Evolutionary conservation across 805 yeast genomes (phyloP), one percentile per base, ranked within the genome.

Genomic region (Candida multigemmis): DNA sequence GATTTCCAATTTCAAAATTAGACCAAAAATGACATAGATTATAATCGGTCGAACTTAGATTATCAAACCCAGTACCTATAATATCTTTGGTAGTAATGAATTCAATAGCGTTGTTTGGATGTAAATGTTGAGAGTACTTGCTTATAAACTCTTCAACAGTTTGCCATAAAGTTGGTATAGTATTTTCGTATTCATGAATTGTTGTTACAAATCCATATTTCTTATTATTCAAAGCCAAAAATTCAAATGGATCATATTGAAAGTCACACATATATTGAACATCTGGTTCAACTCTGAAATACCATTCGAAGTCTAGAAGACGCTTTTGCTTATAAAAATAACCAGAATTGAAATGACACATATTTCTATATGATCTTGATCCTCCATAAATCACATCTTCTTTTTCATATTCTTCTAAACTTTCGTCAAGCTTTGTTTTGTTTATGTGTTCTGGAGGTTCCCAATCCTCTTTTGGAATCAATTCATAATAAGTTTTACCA

Each of bases 291-390:
- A 74, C 75, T 38, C 81, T 47, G 62, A 75, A 73, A 32, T 69
- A 68, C 58, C 74, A 74, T 24, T 65, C 72, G 42, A 68, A 72
- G 16, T 61, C 41, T 14, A 50, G 29, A 28, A 74, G 38, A 22
- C 58, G 55, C 16, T 61, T 58, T 34, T 72, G 59, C 24, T 59
- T 58, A 46, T 62, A 73, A 41, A 71, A 74, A 33, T 55, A 57
- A 1, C 91, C 91, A 6, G 78, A 65, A 50, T 79, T 78, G 54
- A 74, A 81, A 24, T 85, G 74, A 49, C 93, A 81, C 81, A 74
- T 74, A 44, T 70, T 71, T 27, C 78, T 43, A 40, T 74, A 74
- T 9, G 69, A 59, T 34, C 54, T 54, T n/a, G 59, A 50, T 7
- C 56, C 63, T 8, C 80, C 81, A 35, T 62, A 62, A 8, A 61